These are phyloP conservation scores for Dendrostoma leiphaemia DNA, from an alignment of 2,329 filamentous ascomycete species.

Conservation along the genomic window DNA sequence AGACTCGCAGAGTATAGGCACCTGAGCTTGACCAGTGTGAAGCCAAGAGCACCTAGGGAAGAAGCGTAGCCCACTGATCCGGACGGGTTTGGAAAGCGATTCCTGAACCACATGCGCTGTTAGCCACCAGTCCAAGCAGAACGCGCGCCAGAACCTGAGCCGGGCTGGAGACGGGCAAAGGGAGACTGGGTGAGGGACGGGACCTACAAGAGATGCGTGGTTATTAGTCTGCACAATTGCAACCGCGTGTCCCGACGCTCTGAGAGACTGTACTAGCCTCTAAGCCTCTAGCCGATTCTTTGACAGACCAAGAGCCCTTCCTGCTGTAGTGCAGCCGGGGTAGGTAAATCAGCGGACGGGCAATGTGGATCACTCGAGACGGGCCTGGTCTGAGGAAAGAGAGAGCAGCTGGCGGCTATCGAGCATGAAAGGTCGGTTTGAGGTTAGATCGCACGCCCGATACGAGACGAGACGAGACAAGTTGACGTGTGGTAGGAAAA, in stretches of 20 bases:
- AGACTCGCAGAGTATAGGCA: neutral
- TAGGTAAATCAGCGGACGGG: neutral
- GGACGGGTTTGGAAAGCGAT: too few relatives aligned
- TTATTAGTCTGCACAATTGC: too few relatives aligned
- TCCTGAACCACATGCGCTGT: neutral
- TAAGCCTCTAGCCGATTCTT: neutral
- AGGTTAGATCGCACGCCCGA: constrained; percentile 6
- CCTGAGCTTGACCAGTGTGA: neutral
- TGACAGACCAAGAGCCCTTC: neutral
- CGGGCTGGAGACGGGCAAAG: too few relatives aligned
- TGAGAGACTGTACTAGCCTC: neutral
- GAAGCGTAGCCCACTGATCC: neutral
- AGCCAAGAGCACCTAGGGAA: too few relatives aligned
- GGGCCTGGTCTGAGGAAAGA: neutral
- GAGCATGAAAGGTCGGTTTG: neutral
- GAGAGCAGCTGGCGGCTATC: neutral
- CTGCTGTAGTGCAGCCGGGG: neutral
- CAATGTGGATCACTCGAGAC: neutral
- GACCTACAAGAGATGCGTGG: neutral
- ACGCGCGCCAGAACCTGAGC: neutral
- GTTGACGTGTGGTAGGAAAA: neutral
- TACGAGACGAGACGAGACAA: constrained; percentile 11
- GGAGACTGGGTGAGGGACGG: neutral
- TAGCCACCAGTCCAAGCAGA: neutral
- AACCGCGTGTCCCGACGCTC: neutral